A percentile compares a stretch with the other conserved stretches of the same genome.
These are phyloP conservation scores for Hemisphaericaspora xylofermentans DNA, from an alignment of 1,139 yeast genomes.

Conservation along the genomic window DNA sequence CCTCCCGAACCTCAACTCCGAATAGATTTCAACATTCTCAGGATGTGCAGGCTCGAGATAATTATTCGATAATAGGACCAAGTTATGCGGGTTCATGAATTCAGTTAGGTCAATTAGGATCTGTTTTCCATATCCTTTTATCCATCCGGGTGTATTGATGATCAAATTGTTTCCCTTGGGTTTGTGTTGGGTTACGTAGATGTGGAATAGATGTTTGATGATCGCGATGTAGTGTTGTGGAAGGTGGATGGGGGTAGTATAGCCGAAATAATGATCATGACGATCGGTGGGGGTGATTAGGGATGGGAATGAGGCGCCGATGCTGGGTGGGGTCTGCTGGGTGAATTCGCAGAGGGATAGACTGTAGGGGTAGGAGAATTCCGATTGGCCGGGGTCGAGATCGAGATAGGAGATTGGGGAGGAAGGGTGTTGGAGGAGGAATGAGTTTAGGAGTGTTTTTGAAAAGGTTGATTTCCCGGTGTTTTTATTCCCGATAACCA, in stretches of 20 bases:
- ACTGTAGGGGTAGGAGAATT: constrained; percentile 70
- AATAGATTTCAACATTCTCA: constrained; percentile 27
- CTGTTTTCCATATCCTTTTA: constrained; percentile 82
- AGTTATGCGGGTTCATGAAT: constrained; percentile 51
- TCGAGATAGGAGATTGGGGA: constrained; percentile 55
- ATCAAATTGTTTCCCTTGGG: constrained; percentile 47
- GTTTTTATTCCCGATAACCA: constrained; percentile 55
- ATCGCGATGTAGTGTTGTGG: constrained; percentile 57
- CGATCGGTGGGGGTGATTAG: constrained; percentile 13
- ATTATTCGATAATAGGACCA: constrained; percentile 36
- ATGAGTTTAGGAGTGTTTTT: constrained; percentile 51
- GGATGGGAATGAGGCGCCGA: constrained; percentile 27
- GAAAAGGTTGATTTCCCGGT: constrained; percentile 83
- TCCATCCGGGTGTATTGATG: constrained; percentile 91
- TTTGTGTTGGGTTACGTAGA: constrained; percentile 27
- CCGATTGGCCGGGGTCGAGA: constrained; percentile 91
- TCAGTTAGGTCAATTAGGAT: constrained; percentile 52
- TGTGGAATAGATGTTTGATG: constrained; percentile 41
- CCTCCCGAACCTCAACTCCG: constrained; percentile 21
- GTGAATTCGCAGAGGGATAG: constrained; percentile 40
- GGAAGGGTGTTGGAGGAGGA: constrained; percentile 37
- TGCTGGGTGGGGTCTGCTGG: constrained; percentile 22
- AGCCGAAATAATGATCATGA: constrained; percentile 61
- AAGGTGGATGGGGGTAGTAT: constrained; percentile 66
- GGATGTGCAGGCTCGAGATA: constrained; percentile 19